These are phyloP conservation scores for Camelina neglecta DNA, from an alignment of 345 rosid genomes.

Conservation along the genomic window DNA sequence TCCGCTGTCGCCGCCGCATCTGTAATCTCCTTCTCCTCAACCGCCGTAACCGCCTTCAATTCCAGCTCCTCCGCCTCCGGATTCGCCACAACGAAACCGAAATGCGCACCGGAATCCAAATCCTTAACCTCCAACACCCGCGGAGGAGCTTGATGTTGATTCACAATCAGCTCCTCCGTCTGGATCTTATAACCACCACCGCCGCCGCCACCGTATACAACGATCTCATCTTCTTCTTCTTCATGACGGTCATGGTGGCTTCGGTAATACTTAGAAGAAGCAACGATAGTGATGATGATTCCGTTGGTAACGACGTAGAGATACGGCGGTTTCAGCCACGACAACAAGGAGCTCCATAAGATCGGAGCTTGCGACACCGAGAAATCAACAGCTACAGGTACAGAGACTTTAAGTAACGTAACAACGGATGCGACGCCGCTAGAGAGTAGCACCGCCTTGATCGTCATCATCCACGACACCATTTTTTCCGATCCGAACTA, in stretches of 20 bases:
- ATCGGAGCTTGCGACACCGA: constrained; percentile 39
- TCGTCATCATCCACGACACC: constrained; percentile 42
- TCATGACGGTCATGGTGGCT: constrained; percentile 6
- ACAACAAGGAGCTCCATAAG: constrained; percentile 28
- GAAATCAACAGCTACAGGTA: constrained; percentile 41
- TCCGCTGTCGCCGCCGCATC: neutral
- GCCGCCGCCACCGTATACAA: constrained; percentile 33
- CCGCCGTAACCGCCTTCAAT: neutral
- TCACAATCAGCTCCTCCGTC: constrained; percentile 28
- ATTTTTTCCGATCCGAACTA: constrained; percentile 17
- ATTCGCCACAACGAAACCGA: neutral
- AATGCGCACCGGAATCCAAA: constrained; percentile 19
- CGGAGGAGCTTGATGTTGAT: constrained; percentile 8
- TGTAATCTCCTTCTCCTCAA: neutral
- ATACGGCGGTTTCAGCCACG: constrained; percentile 46
- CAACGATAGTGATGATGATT: constrained; percentile 43
- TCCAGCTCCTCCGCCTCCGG: neutral
- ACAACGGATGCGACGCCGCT: constrained; percentile 39
- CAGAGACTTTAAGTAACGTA: constrained; percentile 30
- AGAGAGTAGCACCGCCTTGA: constrained; percentile 42
- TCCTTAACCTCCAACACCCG: constrained; percentile 34
- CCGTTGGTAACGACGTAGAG: constrained; percentile 39
- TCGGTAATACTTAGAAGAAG: constrained; percentile 40
- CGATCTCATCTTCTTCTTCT: constrained; percentile 29
- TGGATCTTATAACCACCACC: constrained; percentile 41